Base-by-base conservation (phyloP, 768 basidiomycete genomes). In the Plicaturopsis crispa region DNA sequence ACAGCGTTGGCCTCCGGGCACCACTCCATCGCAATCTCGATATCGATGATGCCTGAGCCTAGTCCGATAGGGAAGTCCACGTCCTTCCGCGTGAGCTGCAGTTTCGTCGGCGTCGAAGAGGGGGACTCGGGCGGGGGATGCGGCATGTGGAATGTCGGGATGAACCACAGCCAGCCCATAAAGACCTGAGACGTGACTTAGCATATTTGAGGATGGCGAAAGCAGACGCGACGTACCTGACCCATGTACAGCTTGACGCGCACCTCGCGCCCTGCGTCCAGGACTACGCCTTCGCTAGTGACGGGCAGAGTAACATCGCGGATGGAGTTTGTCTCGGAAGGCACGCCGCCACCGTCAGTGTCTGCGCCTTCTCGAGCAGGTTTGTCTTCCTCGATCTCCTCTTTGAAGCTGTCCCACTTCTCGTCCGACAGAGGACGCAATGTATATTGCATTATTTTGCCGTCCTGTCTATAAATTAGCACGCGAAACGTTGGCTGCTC, bases 101-200 rank as follows among this genome's bases (percentile, higher is more conserved):
- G 40, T 16, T 61, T 66, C 2, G 61, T 54, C 35, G 42, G 38
- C 16, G 36, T 45, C 17, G 47, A 33, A 17, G 26, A 45, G 5
- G 53, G 37, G n/a, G 52, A 44, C 6, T 50, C 30, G 2, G 60
- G 52, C 4, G 67, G 63, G 24, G 71, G 65, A 31, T 73, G 68
- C 1, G 73, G 64, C 65, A 89, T 74, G 52, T 91, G 85, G 62
- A 91, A 91, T 0, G 78, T 67, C 0, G 89, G 89, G 42, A 92
- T 75, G 52, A 91, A 70, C 89, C 89, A 91, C 35, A 80, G 53
- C 89, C 89, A 92, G 22, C 84, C 80, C 55, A 92, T 75, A 48
- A 82, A 77, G 0, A 89, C 68, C 72, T 88, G 52, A 18, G 24
- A 8, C 39, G 12, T 18, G 22, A 34, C 16, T 24, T 31, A 1